Conservation (phyloP, 1,284 basidiomycete species). For the Moesziomyces globuligerus region DNA sequence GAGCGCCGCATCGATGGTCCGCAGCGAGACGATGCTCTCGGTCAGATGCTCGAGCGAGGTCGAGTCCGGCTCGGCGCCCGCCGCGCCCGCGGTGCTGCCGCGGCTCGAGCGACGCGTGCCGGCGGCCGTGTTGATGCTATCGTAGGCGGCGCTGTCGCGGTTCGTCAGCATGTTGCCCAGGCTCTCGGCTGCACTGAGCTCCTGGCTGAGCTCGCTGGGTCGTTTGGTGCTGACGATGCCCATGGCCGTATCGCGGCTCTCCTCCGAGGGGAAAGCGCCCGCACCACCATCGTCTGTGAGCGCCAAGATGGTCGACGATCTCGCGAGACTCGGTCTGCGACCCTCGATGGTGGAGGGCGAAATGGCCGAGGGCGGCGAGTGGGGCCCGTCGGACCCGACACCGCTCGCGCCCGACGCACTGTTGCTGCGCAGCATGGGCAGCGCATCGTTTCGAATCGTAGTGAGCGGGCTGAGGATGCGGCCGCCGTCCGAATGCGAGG, state of each 20-base stretch:
- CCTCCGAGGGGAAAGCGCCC: constrained; percentile 26
- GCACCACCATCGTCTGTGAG: constrained; percentile 18
- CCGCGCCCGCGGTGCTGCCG: constrained; percentile 22
- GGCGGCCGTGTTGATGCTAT: constrained; percentile 31
- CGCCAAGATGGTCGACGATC: constrained; percentile 24
- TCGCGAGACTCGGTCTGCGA: constrained; percentile 19
- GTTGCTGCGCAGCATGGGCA: constrained; percentile 26
- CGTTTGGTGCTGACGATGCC: constrained; percentile 31
- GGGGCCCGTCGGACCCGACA: constrained; percentile 11
- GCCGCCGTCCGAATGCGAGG: constrained; percentile 10
- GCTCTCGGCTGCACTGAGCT: constrained; percentile 38
- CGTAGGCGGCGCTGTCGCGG: constrained; percentile 16
- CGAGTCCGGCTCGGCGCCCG: constrained; percentile 3
- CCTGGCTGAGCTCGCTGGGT: constrained; percentile 30
- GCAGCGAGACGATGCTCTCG: constrained; percentile 51
- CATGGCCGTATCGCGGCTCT: constrained; percentile 40
- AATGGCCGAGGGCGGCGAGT: constrained; percentile 12
- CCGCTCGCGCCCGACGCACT: constrained; percentile 25
- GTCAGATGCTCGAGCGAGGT: constrained; percentile 32
- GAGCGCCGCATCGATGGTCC: constrained; percentile 51
- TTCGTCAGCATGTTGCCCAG: constrained; percentile 30
- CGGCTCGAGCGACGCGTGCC: constrained; percentile 38
- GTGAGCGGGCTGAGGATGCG: constrained; percentile 20
- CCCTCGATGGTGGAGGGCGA: constrained; percentile 6
- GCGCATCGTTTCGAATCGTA: constrained; percentile 9